Evolutionary conservation across 2,329 filamentous ascomycete species (phyloP).

Genomic region (Neoarthrinium moseri): DNA sequence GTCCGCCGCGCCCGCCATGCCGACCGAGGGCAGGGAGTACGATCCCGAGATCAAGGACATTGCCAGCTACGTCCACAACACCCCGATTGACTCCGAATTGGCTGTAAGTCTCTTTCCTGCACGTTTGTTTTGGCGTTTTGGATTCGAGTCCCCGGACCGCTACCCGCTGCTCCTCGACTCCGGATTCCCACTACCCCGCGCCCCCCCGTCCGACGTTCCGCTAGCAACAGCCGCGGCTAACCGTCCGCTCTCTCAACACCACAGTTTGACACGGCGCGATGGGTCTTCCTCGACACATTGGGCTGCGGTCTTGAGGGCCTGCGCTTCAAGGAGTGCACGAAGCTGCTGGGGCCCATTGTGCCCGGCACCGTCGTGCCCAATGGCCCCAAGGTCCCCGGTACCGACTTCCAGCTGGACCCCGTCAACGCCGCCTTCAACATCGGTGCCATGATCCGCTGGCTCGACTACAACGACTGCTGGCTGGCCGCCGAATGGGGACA

Average conservation of each 20-base stretch:
- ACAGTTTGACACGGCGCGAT: slow-evolving; percentile 92
- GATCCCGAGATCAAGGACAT: slow-evolving; percentile 95
- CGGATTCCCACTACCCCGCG: slow-evolving; percentile 14
- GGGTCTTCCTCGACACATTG: slow-evolving; percentile 94
- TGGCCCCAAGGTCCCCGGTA: slow-evolving; percentile 87
- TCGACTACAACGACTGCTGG: slow-evolving; percentile 99
- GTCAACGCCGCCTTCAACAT: slow-evolving; percentile 98
- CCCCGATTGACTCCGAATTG: slow-evolving; percentile 85
- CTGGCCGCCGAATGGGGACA: slow-evolving; percentile 98
- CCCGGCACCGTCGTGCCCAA: slow-evolving; percentile 89
- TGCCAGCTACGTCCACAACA: slow-evolving; percentile 91
- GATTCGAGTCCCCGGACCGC: no score
- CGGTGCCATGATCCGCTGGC: slow-evolving; percentile 96
- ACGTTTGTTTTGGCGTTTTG: no score
- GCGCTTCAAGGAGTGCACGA: slow-evolving; percentile 92
- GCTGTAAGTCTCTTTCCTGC: slow-evolving; percentile 64
- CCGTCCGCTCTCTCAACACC: slow-evolving; percentile 15
- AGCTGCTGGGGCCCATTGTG: slow-evolving; percentile 89
- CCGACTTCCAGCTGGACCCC: slow-evolving; percentile 90
- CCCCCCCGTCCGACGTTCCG: neutral
- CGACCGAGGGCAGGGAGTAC: slow-evolving; percentile 61
- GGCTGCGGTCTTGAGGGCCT: slow-evolving; percentile 96
- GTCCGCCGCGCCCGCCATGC: slow-evolving; percentile 49
- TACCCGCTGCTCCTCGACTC: slow-evolving; percentile 6
- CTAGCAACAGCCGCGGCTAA: slow-evolving; percentile 22